Evolutionary conservation across 2,329 filamentous ascomycete genomes (phyloP).

Genomic region (Arachnopeziza araneosa): DNA sequence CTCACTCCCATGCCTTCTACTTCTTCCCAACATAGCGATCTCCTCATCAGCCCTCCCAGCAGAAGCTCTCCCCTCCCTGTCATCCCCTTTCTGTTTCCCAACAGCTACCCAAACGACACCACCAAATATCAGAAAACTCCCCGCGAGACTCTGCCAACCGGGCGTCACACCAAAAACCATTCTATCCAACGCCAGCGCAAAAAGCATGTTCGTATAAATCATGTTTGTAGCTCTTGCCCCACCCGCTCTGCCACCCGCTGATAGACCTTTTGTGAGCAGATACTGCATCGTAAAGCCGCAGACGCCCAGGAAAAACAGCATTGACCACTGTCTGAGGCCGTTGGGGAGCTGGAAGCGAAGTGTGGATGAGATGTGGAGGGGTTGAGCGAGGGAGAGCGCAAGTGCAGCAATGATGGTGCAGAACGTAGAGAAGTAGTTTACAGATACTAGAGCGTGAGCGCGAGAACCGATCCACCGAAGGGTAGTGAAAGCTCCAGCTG

Average conservation of each 20-base stretch:
- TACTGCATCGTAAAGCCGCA: constrained; percentile 84
- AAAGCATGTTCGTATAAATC: constrained; percentile 66
- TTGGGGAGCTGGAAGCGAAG: constrained; percentile 27
- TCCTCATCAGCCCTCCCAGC: constrained; percentile 7
- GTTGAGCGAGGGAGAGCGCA: constrained; percentile 42
- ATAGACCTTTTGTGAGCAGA: constrained; percentile 71
- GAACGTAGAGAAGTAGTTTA: constrained; percentile 75
- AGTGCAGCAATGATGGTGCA: constrained; percentile 60
- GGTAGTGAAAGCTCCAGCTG: constrained; percentile 66
- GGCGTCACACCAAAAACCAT: constrained; percentile 28
- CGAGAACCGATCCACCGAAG: constrained; percentile 76
- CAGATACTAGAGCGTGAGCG: constrained; percentile 76
- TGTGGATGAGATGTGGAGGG: constrained; percentile 41
- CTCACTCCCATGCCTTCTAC: constrained; percentile 2
- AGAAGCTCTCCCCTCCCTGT: neutral
- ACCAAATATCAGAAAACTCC: constrained; percentile 25
- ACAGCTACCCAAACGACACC: constrained; percentile 29
- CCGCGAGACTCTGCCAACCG: constrained; percentile 24
- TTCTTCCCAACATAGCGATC: constrained; percentile 14
- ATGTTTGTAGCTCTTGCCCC: constrained; percentile 48
- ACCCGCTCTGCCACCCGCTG: constrained; percentile 26
- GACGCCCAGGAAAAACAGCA: constrained; percentile 63
- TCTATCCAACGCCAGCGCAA: constrained; percentile 41
- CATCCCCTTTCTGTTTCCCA: constrained; percentile 14
- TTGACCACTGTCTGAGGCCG: constrained; percentile 43